These are phyloP conservation scores for Trichomonas gallinae DNA, from an alignment of 208 protist species.

Conservation along the genomic window DNA sequence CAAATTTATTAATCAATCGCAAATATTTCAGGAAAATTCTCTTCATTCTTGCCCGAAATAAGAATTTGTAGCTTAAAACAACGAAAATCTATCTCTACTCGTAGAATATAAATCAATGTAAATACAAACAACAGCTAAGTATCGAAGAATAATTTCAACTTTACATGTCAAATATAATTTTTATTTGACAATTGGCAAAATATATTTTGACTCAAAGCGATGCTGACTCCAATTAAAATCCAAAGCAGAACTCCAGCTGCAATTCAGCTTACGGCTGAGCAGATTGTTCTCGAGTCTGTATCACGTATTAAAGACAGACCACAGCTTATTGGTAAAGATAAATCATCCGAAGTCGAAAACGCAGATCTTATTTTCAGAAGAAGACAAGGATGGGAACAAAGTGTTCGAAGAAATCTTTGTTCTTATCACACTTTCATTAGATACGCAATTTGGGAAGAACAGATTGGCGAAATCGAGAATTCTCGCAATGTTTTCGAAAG, in stretches of 20 bases:
- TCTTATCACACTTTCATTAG: constrained; percentile 3
- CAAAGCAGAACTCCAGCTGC: not conserved
- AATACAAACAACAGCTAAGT: too few species aligned
- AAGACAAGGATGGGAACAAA: not conserved
- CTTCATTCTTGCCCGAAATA: too few species aligned
- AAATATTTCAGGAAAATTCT: too few species aligned
- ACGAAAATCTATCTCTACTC: too few species aligned
- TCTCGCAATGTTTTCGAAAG: not conserved
- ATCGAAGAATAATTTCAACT: too few species aligned
- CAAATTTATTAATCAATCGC: too few species aligned
- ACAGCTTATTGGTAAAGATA: not conserved
- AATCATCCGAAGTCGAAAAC: not conserved
- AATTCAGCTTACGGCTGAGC: not conserved
- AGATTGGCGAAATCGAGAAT: not conserved
- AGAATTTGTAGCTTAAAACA: too few species aligned
- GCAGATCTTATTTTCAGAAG: not conserved
- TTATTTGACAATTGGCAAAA: too few species aligned
- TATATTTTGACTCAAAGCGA: too few species aligned
- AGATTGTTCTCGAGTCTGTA: not conserved
- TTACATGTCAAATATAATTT: too few species aligned
- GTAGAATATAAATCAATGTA: too few species aligned
- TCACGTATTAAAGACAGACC: not conserved
- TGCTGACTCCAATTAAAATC: not conserved
- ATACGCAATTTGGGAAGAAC: constrained; percentile 1
- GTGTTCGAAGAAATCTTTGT: not conserved